Evolutionary conservation across 306 rosid genomes (phyloP).

Genomic region (Trifolium dubium): DNA sequence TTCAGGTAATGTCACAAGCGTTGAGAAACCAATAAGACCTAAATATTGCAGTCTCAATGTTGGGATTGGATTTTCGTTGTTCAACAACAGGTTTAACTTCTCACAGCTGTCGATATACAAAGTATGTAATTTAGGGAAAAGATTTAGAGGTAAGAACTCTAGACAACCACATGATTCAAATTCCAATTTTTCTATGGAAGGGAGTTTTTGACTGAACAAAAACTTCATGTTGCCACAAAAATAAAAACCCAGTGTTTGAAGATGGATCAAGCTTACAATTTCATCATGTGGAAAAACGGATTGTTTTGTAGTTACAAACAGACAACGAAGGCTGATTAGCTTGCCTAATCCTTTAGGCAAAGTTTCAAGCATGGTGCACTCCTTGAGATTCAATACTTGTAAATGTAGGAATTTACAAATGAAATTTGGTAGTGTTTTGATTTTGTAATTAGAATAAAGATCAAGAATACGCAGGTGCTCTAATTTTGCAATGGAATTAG

Average conservation of each 20-base stretch:
- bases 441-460: background rate
- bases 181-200: background rate
- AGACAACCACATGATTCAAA: background rate
- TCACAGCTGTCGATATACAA: background rate
- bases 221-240: background rate
- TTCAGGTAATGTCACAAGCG: background rate
- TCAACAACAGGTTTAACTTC: background rate
- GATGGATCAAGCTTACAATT: background rate
- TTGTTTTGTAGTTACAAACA: background rate
- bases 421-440: background rate
- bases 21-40: background rate
- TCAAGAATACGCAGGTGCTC: background rate
- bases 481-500: background rate
- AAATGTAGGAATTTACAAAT: background rate
- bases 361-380: background rate
- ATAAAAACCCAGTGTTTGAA: background rate
- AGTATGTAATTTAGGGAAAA: constrained; percentile 8
- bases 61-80: background rate
- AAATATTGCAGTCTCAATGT: background rate
- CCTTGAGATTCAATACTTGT: background rate
- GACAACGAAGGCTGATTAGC: background rate
- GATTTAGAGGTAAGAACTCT: background rate
- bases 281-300: background rate
- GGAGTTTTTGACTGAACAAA: background rate
- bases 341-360: background rate